Percentiles rank a stretch among this genome's conserved stretches.
phyloP scores from a whole-genome alignment of 2,329 filamentous ascomycete genomes.

The Colletotrichum phormii region DNA sequence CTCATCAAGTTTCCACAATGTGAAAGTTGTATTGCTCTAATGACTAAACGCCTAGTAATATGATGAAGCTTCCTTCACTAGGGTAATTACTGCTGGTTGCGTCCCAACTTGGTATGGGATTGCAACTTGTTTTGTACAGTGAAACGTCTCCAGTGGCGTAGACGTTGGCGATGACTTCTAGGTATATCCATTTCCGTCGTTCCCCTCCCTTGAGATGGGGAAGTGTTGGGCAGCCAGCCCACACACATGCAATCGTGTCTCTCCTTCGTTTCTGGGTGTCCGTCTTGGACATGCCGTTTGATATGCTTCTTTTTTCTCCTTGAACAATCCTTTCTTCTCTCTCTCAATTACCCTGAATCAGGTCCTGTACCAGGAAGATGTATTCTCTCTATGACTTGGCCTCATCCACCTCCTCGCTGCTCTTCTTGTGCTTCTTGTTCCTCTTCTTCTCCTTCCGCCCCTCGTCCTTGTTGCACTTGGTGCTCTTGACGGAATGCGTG shows the following conservation, averaged over 20 bases:
- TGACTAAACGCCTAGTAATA: neutral
- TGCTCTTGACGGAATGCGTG: constrained; percentile 53
- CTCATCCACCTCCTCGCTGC: neutral
- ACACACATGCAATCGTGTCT: neutral
- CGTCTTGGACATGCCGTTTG: neutral
- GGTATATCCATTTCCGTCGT: neutral
- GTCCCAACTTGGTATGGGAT: neutral
- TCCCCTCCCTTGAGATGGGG: neutral
- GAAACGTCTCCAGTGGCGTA: no score
- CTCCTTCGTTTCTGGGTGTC: neutral
- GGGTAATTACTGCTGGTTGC: neutral
- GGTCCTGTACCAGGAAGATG: no score
- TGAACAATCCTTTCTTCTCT: no score
- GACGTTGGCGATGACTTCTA: neutral
- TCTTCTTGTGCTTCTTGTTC: constrained; percentile 18
- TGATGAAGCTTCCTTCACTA: neutral
- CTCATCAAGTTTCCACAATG: no score
- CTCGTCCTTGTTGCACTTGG: constrained; percentile 48
- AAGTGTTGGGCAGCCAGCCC: neutral
- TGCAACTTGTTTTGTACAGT: neutral
- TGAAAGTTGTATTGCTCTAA: neutral
- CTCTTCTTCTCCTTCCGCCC: constrained; percentile 25
- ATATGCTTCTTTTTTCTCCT: neutral
- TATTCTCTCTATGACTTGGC: neutral
- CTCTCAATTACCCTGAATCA: no score